Percentiles rank a stretch among this genome's conserved stretches.
Conservation (phyloP, 306 rosid genomes). For the barrel medic (Medicago truncatula) region MtrunA17r5.0-ANR NC_053044.1:47777501-47778000, state of each 20-base stretch:
- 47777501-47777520: no score
- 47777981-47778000: constrained; percentile 6
- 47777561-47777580: not conserved
- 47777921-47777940: constrained; percentile 89
- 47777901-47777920: constrained; percentile 93
- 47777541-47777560: no score
- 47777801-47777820: not conserved
- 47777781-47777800: constrained; percentile 3
- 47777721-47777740: constrained; percentile 11
- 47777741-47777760: not conserved
- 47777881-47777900: constrained; percentile 84
- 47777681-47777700: not conserved
- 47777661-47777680: constrained; percentile 4
- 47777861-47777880: constrained; percentile 70
- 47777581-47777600: not conserved
- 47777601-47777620: not conserved
- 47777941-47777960: constrained; percentile 55
- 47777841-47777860: constrained; percentile 59
- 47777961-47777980: constrained; percentile 35
- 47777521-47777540: no score
- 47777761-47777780: not conserved
- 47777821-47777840: constrained; percentile 12
- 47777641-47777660: not conserved
- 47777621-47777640: constrained; percentile 8
- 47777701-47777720: constrained; percentile 6